These are phyloP conservation scores for Scytalidium lignicola DNA, from an alignment of 2,329 filamentous ascomycete species.

Conservation along the genomic window DNA sequence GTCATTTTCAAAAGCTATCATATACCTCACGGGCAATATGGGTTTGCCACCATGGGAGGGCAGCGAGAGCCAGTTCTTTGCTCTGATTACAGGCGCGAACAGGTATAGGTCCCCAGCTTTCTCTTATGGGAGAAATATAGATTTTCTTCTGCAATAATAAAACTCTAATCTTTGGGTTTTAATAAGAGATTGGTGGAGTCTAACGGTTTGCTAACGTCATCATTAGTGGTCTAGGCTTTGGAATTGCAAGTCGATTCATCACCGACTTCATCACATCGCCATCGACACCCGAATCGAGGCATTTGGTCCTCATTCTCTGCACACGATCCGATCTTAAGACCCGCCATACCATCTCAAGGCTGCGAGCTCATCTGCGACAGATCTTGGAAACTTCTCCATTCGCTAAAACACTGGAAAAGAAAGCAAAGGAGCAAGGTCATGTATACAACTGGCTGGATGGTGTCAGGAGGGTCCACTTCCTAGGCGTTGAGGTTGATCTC, in stretches of 20 bases:
- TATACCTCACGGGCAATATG: slow-evolving; percentile 15
- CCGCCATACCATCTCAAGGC: slow-evolving; percentile 59
- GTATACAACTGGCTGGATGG: slow-evolving; percentile 41
- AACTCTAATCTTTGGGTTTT: too few relatives aligned
- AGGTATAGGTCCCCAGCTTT: slow-evolving; percentile 48
- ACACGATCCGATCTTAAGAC: slow-evolving; percentile 74
- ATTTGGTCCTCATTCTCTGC: slow-evolving; percentile 76
- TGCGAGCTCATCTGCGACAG: slow-evolving; percentile 57
- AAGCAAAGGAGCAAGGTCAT: slow-evolving; percentile 51
- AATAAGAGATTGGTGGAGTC: too few relatives aligned
- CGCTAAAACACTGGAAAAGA: slow-evolving; percentile 39
- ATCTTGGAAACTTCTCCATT: slow-evolving; percentile 38
- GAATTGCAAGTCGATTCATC: slow-evolving; percentile 77
- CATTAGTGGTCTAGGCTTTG: slow-evolving; percentile 76
- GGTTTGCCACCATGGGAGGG: slow-evolving; percentile 29
- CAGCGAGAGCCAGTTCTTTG: slow-evolving; percentile 45
- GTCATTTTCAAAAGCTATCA: too few relatives aligned
- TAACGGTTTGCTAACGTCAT: slow-evolving; percentile 23
- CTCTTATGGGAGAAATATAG: too few relatives aligned
- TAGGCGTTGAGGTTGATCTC: slow-evolving; percentile 55
- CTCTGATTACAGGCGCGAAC: slow-evolving; percentile 81
- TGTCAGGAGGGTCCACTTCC: slow-evolving; percentile 49
- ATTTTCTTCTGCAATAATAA: too few relatives aligned
- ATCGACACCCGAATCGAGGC: slow-evolving; percentile 58
- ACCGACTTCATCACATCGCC: slow-evolving; percentile 78